Conservation (phyloP, 1,284 basidiomycete genomes). For the Rugosomyces carneus region DNA sequence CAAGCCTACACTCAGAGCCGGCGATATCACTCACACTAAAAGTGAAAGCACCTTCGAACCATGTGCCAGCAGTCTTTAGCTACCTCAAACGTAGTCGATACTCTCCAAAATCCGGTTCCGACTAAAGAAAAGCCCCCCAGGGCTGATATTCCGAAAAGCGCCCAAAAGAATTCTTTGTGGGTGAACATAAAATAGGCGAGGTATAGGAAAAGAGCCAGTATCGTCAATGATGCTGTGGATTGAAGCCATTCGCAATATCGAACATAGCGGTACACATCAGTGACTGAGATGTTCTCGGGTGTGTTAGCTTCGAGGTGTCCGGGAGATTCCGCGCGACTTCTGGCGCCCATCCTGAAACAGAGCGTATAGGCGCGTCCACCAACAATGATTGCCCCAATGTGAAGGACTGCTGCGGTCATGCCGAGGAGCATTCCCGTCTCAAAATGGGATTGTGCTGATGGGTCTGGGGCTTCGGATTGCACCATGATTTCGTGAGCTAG, state of each 20-base stretch:
- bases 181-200: slow-evolving; percentile 8
- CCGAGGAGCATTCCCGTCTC: slow-evolving; percentile 13
- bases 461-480: not conserved
- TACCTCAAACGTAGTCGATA: slow-evolving; percentile 7
- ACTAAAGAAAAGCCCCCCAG: not conserved
- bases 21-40: not conserved
- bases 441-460: slow-evolving; percentile 1
- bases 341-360: slow-evolving; percentile 7
- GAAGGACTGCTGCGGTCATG: slow-evolving; percentile 9
- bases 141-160: slow-evolving; percentile 2
- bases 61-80: not conserved
- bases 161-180: slow-evolving; percentile 2
- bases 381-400: slow-evolving; percentile 14
- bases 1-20: no score
- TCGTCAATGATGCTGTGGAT: slow-evolving; percentile 6
- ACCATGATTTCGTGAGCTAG: slow-evolving; percentile 19
- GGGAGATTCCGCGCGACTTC: not conserved
- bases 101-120: slow-evolving; percentile 9
- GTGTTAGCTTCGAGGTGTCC: not conserved
- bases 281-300: not conserved
- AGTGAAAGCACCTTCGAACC: not conserved
- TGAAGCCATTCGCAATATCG: slow-evolving; percentile 13
- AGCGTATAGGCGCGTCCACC: slow-evolving; percentile 11
- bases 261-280: slow-evolving; percentile 8
- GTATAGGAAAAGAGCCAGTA: slow-evolving; percentile 7